A percentile compares a stretch with the other conserved stretches of the same genome.
Conservation (phyloP, 345 rosid genomes). For the Eucalyptus viminalis region DNA sequence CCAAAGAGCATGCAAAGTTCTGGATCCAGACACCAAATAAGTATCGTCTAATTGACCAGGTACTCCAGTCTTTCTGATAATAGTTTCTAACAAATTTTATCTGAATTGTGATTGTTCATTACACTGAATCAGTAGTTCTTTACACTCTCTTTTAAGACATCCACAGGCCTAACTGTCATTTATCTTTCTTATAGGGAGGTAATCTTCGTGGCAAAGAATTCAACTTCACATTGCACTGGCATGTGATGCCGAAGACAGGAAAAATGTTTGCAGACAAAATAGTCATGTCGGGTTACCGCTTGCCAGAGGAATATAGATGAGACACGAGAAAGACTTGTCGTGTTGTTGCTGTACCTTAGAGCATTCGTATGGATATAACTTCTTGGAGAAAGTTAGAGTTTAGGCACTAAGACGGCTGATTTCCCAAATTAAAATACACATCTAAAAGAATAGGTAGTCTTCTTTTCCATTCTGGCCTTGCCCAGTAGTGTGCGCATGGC, state of each 20-base stretch:
- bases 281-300: conserved; percentile 59
- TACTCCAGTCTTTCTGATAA: neutral
- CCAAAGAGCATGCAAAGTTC: conserved; percentile 75
- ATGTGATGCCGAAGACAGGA: conserved; percentile 94
- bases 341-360: neutral
- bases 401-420: neutral
- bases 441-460: neutral
- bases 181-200: conserved; percentile 39
- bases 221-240: conserved; percentile 93
- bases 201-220: conserved; percentile 73
- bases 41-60: conserved; percentile 96
- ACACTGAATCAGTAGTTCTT: neutral
- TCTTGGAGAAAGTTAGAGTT: neutral
- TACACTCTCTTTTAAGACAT: neutral
- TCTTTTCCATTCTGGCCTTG: neutral
- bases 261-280: conserved; percentile 78
- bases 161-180: neutral
- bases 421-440: neutral
- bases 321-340: neutral
- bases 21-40: conserved; percentile 68
- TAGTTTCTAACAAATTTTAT: neutral
- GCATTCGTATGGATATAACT: neutral
- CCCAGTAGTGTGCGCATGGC: neutral
- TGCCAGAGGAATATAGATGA: conserved; percentile 72
- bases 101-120: neutral